Conservation (phyloP, 805 yeast genomes). For the Maudiozyma saulgeensis region DNA sequence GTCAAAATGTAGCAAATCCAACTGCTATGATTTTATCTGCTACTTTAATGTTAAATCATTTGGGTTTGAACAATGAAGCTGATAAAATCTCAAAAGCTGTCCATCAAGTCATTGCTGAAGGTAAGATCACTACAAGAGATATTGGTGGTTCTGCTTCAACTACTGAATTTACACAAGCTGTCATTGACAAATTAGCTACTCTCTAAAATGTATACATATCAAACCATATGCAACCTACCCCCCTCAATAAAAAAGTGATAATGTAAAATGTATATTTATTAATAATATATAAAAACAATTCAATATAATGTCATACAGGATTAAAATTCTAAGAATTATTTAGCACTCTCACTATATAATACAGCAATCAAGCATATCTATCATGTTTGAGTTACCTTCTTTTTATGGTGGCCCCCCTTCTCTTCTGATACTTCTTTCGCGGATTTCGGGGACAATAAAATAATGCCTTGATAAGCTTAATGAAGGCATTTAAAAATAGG, state of each 20-base stretch:
- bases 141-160: slow-evolving; percentile 87
- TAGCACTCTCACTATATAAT: too few relatives aligned
- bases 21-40: slow-evolving; percentile 94
- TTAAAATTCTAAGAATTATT: too few relatives aligned
- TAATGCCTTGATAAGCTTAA: too few relatives aligned
- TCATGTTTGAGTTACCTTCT: too few relatives aligned
- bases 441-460: not conserved
- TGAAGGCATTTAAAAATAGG: too few relatives aligned
- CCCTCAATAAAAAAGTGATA: too few relatives aligned
- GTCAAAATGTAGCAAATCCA: slow-evolving; percentile 93
- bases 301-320: too few relatives aligned
- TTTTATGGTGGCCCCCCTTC: too few relatives aligned
- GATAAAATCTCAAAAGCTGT: slow-evolving; percentile 84
- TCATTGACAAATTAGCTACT: slow-evolving; percentile 54
- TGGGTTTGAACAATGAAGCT: slow-evolving; percentile 79
- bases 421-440: not conserved
- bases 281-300: too few relatives aligned
- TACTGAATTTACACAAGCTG: slow-evolving; percentile 89
- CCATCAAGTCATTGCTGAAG: slow-evolving; percentile 81
- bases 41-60: slow-evolving; percentile 86
- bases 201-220: not conserved
- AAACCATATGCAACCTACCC: too few relatives aligned
- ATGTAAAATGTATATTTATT: too few relatives aligned
- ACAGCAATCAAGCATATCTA: too few relatives aligned
- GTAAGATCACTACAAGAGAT: slow-evolving; percentile 76